Evolutionary conservation across 108 stramenopile genomes (phyloP).

Genomic region (Cyclotella distinguenda): DNA sequence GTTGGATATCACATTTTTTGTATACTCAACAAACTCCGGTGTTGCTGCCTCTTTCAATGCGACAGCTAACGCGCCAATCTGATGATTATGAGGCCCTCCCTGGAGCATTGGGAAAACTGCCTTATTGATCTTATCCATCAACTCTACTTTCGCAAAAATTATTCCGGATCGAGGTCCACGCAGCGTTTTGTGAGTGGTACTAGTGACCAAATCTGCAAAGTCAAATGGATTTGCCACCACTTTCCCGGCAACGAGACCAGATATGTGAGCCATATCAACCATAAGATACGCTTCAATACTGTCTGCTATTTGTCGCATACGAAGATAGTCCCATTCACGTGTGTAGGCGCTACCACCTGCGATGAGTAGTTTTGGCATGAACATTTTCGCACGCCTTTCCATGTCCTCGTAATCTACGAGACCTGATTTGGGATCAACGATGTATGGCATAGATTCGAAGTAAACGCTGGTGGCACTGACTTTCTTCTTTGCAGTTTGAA

Average conservation of each 20-base stretch:
- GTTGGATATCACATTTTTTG: slow-evolving; percentile 84
- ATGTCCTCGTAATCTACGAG: slow-evolving; percentile 97
- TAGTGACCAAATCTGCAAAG: slow-evolving; percentile 98
- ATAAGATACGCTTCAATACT: slow-evolving; percentile 94
- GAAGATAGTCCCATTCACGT: slow-evolving; percentile 97
- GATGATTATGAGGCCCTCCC: slow-evolving; percentile 99
- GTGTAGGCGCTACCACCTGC: slow-evolving; percentile 99
- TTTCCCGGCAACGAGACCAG: slow-evolving; percentile 94
- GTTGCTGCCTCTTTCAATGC: slow-evolving; percentile 94
- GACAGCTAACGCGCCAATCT: slow-evolving; percentile 96
- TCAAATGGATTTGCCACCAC: slow-evolving; percentile 92
- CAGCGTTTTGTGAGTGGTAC: slow-evolving; percentile 99
- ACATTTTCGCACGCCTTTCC: slow-evolving; percentile 91
- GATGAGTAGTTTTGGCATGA: slow-evolving; percentile 97
- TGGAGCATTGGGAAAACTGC: slow-evolving; percentile 99
- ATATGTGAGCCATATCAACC: slow-evolving; percentile 99
- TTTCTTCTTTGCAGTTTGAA: slow-evolving; percentile 95
- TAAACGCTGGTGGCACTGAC: slow-evolving; percentile 98
- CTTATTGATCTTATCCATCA: slow-evolving; percentile 90
- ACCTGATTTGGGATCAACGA: slow-evolving; percentile 90
- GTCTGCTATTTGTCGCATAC: slow-evolving; percentile 96
- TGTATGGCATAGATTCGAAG: slow-evolving; percentile 99
- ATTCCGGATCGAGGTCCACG: slow-evolving; percentile 99
- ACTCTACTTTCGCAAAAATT: slow-evolving; percentile 94
- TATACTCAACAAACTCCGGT: slow-evolving; percentile 90